Percentiles rank a stretch among this genome's conserved stretches.
Conservation (phyloP, 352 stramenopile species). For the Globisporangium nagaii region DNA sequence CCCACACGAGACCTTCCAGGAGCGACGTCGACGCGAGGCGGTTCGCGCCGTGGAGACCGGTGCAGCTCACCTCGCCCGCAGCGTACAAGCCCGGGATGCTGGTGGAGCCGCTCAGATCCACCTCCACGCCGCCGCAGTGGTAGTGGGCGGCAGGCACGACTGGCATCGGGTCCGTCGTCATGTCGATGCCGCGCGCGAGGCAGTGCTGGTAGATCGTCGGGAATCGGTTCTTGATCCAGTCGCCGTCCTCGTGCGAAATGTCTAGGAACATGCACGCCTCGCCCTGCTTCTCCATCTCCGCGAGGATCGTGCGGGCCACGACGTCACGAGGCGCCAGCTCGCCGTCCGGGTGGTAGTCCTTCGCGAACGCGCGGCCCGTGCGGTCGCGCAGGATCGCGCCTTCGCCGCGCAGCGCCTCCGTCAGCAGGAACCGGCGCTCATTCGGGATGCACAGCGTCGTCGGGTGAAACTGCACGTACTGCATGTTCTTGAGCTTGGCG, state of each 20-base stretch:
- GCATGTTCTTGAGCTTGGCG: conserved; percentile 85
- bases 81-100: conserved; percentile 84
- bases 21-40: conserved; percentile 91
- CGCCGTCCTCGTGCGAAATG: conserved; percentile 85
- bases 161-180: conserved; percentile 87
- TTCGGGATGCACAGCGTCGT: conserved; percentile 91
- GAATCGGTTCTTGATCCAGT: conserved; percentile 86
- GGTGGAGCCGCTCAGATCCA: conserved; percentile 85
- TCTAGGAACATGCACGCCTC: conserved; percentile 90
- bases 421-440: conserved; percentile 90
- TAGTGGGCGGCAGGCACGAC: conserved; percentile 93
- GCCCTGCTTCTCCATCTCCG: conserved; percentile 81
- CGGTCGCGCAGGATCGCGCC: conserved; percentile 88
- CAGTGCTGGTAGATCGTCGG: conserved; percentile 85
- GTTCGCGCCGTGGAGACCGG: conserved; percentile 93
- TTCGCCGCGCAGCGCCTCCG: conserved; percentile 90
- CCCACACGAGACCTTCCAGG: conserved; percentile 93
- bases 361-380: conserved; percentile 76
- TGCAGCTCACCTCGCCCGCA: conserved; percentile 92
- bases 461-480: conserved; percentile 97
- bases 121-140: conserved; percentile 90
- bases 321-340: conserved; percentile 93
- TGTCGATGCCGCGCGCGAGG: conserved; percentile 81
- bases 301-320: conserved; percentile 89
- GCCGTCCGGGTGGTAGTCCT: conserved; percentile 89